Conservation (phyloP, 306 rosid species). For the Medicago arabica region DNA sequence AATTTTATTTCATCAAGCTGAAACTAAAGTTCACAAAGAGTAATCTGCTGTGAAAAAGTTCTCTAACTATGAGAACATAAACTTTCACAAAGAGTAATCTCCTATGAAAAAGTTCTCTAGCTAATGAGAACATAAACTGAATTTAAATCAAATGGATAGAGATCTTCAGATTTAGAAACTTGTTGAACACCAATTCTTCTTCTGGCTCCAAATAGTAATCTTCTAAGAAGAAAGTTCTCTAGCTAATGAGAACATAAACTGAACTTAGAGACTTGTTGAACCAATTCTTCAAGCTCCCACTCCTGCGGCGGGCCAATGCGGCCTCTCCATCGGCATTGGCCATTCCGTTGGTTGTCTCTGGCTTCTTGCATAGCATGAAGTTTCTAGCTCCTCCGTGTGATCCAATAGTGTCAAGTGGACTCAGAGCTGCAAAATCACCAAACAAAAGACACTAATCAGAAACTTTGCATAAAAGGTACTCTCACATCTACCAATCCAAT, state of each 20-base stretch:
- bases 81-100: not conserved
- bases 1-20: slow-evolving; percentile 16
- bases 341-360: slow-evolving; percentile 34
- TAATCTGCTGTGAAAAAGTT: not conserved
- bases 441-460: slow-evolving; percentile 15
- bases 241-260: slow-evolving; percentile 10
- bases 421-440: slow-evolving; percentile 64
- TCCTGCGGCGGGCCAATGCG: slow-evolving; percentile 37
- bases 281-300: slow-evolving; percentile 87
- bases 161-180: too few species aligned
- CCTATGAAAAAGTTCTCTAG: not conserved
- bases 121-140: slow-evolving; percentile 10
- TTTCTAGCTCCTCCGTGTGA: slow-evolving; percentile 71
- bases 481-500: not conserved
- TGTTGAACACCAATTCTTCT: too few species aligned
- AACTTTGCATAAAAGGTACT: not conserved
- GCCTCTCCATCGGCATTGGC: slow-evolving; percentile 22
- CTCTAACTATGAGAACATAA: not conserved
- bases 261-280: slow-evolving; percentile 68
- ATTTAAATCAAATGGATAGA: too few species aligned
- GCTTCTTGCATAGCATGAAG: slow-evolving; percentile 89
- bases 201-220: too few species aligned
- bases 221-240: too few species aligned
- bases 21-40: not conserved
- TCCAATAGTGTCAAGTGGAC: slow-evolving; percentile 81